Conservation (phyloP, 805 yeast species). For the Wilhelminamyces savonicus region DNA sequence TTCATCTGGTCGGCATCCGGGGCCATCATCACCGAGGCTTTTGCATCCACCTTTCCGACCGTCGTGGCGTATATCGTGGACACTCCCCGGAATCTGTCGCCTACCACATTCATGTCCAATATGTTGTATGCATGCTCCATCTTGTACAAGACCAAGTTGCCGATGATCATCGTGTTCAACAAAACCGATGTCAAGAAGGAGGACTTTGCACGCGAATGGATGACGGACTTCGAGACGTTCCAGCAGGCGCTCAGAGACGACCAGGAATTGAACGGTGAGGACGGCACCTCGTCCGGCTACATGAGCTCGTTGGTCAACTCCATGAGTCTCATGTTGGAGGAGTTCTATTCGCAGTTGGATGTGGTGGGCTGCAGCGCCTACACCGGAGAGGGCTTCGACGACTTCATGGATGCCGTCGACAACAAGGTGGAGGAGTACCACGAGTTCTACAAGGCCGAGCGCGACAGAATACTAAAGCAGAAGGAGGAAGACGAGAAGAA, state of each 20-base stretch:
- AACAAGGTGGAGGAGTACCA: slow-evolving; percentile 83
- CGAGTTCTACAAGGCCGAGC: slow-evolving; percentile 74
- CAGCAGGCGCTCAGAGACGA: slow-evolving; percentile 69
- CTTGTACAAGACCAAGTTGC: slow-evolving; percentile 89
- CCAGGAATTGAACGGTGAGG: slow-evolving; percentile 59
- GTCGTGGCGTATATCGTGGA: slow-evolving; percentile 94
- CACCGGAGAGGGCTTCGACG: slow-evolving; percentile 93
- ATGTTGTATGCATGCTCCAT: slow-evolving; percentile 98
- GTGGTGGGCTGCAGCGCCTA: slow-evolving; percentile 88
- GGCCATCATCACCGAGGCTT: slow-evolving; percentile 90
- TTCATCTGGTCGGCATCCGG: slow-evolving; percentile 99
- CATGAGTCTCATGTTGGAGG: slow-evolving; percentile 93
- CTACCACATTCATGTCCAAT: slow-evolving; percentile 95
- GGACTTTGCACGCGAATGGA: slow-evolving; percentile 91
- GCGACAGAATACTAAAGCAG: slow-evolving; percentile 72
- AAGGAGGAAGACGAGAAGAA: slow-evolving; percentile 70
- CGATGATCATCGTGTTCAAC: slow-evolving; percentile 94
- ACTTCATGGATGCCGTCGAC: slow-evolving; percentile 78
- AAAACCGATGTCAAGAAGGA: slow-evolving; percentile 86
- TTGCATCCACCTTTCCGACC: slow-evolving; percentile 94
- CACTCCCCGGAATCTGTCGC: slow-evolving; percentile 90
- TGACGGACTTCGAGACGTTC: slow-evolving; percentile 91
- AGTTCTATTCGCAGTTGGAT: slow-evolving; percentile 88
- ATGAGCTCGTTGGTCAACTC: slow-evolving; percentile 93
- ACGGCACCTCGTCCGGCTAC: slow-evolving; percentile 68